Evolutionary conservation across 495 filamentous ascomycete species (phyloP).

Genomic region (Penicillium subrubescens): DNA sequence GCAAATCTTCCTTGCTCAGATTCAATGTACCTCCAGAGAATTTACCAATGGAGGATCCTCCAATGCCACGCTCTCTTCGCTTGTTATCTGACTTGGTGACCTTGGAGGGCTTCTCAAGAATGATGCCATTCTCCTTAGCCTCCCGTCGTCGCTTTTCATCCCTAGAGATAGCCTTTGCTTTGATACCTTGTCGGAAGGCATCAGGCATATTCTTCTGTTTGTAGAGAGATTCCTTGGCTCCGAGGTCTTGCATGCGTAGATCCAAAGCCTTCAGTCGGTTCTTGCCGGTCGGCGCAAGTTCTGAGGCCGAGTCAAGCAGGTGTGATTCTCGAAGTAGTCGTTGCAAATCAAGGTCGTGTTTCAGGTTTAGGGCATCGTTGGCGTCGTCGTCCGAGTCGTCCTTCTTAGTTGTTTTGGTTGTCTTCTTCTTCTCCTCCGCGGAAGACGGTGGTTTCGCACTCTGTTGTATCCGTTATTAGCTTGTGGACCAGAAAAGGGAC

Average conservation of each 20-base stretch:
- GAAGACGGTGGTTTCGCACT: conserved; percentile 54
- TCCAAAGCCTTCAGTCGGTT: conserved; percentile 77
- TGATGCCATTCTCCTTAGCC: conserved; percentile 86
- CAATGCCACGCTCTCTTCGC: conserved; percentile 67
- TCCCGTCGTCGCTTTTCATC: conserved; percentile 74
- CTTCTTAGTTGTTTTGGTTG: conserved; percentile 37
- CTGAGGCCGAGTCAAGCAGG: conserved; percentile 69
- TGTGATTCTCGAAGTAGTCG: conserved; percentile 89
- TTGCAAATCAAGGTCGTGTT: conserved; percentile 91
- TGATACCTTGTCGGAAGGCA: conserved; percentile 76
- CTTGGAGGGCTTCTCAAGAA: conserved; percentile 72
- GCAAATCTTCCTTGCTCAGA: conserved; percentile 75
- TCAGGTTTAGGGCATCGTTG: conserved; percentile 65
- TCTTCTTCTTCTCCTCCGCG: conserved; percentile 31
- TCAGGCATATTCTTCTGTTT: conserved; percentile 84
- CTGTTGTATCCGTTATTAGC: conserved; percentile 31
- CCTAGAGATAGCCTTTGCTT: conserved; percentile 58
- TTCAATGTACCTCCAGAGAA: conserved; percentile 78
- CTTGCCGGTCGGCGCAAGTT: conserved; percentile 64
- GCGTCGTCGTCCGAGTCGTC: conserved; percentile 51
- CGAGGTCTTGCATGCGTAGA: conserved; percentile 76
- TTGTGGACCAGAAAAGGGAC: background rate
- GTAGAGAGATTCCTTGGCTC: conserved; percentile 72
- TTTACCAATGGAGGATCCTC: conserved; percentile 74
- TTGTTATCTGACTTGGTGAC: conserved; percentile 39